phyloP scores from a whole-genome alignment of 805 yeast genomes.

The Trichomonascus vanleenenianus region DNA sequence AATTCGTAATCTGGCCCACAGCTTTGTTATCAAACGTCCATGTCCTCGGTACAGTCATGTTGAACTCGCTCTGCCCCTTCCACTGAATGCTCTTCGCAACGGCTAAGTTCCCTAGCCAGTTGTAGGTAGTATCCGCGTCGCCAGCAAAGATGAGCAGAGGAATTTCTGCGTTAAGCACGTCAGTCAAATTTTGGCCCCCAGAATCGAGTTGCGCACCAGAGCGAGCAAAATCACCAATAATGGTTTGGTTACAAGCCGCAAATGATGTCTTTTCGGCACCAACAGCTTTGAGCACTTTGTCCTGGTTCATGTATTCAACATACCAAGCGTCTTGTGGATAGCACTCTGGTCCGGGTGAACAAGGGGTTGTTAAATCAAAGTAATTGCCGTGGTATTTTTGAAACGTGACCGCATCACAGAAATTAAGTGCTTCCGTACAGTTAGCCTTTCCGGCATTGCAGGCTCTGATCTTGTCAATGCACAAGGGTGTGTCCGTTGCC shows the following conservation, averaged over 20 bases:
- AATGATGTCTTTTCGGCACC: constrained; percentile 54
- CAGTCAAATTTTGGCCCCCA: constrained; percentile 47
- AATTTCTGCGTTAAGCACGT: constrained; percentile 54
- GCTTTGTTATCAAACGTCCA: constrained; percentile 16
- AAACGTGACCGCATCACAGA: constrained; percentile 42
- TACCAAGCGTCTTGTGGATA: constrained; percentile 48
- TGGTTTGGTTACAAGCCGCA: constrained; percentile 64
- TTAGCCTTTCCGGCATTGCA: constrained; percentile 85
- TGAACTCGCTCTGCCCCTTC: constrained; percentile 46
- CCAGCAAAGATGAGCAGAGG: constrained; percentile 92
- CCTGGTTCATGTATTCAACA: constrained; percentile 46
- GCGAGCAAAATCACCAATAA: constrained; percentile 54
- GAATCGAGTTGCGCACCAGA: constrained; percentile 64
- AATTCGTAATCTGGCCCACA: constrained; percentile 49
- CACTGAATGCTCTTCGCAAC: constrained; percentile 69
- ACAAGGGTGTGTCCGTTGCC: constrained; percentile 53
- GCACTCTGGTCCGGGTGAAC: constrained; percentile 34
- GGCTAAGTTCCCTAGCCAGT: constrained; percentile 85
- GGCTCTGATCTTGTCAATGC: constrained; percentile 50
- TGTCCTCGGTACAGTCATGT: constrained; percentile 36
- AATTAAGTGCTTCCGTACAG: constrained; percentile 62
- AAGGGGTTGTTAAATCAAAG: constrained; percentile 51
- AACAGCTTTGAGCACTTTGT: constrained; percentile 44
- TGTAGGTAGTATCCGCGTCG: constrained; percentile 86
- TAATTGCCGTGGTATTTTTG: constrained; percentile 49